Base-by-base conservation (phyloP, 257 asterid genomes). In the Jaltomata sinuosa region DNA sequence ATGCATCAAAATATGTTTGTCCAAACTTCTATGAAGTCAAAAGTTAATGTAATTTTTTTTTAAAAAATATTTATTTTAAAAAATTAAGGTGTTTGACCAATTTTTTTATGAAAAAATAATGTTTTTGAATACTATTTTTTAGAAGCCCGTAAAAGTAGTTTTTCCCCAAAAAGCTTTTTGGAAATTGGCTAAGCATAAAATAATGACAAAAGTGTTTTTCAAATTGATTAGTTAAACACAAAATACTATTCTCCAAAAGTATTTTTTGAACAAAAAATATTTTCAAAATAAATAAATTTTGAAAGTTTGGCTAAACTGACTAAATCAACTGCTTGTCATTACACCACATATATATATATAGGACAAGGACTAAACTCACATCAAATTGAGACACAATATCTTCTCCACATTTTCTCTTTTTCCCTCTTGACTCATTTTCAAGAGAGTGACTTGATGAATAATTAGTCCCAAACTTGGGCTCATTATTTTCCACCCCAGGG, bases 351-450 rank as follows among this genome's bases (percentile, higher is more conserved):
- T n/a, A n/a, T n/a, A n/a, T n/a, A n/a, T n/a, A n/a, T 3, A 5
- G 4, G 36, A 18, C 0, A 14, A 22, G 11, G 12, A 22, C 21
- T 2, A 45, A 45, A 74, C 80, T 74, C 59, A 74, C 81, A 74
- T 74, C 59, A 25, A 74, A 27, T 45, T 45, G 4, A 25, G 34
- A 27, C 59, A 45, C 59, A 7, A 74, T 45, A 74, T 25, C 14
- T 74, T 74, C 59, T 45, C n/a, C 81, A 45, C 16, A 15, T 74
- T 45, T 15, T 74, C 81, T 74, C 81, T 74, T 74, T 74, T 14
- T 45, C 57, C 81, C 38, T 45, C 34, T 74, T 22, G 80, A 25
- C 36, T 45, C 6, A 31, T 65, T 31, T 65, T 31, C 45, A 65
- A 6, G 22, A 31, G 22, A 15, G 45, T 14, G 14, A 31, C 12